phyloP scores from a whole-genome alignment of 805 yeast species.

The Blastobotrys muscicola region DNA sequence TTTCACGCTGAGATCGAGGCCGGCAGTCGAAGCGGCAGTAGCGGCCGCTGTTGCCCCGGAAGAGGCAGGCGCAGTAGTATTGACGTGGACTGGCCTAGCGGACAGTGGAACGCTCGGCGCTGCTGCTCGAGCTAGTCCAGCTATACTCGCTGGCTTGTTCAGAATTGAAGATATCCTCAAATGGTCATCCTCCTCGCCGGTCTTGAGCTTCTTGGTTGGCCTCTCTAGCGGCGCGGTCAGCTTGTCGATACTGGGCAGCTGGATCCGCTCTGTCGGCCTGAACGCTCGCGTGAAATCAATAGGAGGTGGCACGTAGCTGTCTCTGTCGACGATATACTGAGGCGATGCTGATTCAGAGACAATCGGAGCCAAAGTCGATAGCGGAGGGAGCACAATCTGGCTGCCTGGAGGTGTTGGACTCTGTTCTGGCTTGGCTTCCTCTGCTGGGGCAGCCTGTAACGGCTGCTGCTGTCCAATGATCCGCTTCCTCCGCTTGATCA shows the following conservation, averaged over 20 bases:
- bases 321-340: too few relatives aligned
- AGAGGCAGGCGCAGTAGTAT: background rate
- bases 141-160: background rate
- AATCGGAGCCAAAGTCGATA: background rate
- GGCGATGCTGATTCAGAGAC: background rate
- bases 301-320: slow-evolving; percentile 1
- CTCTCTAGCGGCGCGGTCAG: background rate
- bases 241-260: slow-evolving; percentile 1
- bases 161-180: background rate
- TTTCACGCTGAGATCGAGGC: background rate
- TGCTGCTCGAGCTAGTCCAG: background rate
- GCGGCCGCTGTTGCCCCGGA: background rate
- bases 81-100: background rate
- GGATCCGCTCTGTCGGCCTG: background rate
- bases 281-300: slow-evolving; percentile 3
- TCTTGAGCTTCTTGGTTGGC: background rate
- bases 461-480: slow-evolving; percentile 18
- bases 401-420: background rate
- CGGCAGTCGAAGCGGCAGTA: background rate
- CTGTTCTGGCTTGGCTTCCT: background rate
- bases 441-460: background rate
- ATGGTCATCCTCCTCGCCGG: background rate
- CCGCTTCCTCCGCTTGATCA: slow-evolving; percentile 68
- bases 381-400: background rate
- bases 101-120: too few relatives aligned